Percentiles rank a stretch among this genome's conserved stretches.
Evolutionary conservation across 2,329 filamentous ascomycete species (phyloP).

Genomic region (Leptographium radiaticola): DNA sequence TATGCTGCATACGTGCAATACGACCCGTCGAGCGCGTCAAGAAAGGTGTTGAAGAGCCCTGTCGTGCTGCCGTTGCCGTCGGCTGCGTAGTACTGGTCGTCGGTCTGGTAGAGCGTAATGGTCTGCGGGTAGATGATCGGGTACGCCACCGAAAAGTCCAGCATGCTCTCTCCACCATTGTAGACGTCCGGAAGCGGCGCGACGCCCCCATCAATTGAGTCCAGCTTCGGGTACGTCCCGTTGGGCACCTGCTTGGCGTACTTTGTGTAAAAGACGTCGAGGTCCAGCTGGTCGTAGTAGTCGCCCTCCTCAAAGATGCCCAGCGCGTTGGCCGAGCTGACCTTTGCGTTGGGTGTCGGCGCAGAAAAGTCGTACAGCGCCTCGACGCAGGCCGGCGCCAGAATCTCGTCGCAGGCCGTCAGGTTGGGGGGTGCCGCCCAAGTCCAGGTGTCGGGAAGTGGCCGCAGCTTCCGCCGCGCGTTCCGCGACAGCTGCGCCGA

Average conservation of each 20-base stretch:
- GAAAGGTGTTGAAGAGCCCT: constrained; percentile 21
- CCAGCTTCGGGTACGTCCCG: constrained; percentile 29
- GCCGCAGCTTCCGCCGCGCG: background rate
- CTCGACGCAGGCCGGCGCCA: constrained; percentile 41
- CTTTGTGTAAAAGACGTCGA: constrained; percentile 11
- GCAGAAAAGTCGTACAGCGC: constrained; percentile 20
- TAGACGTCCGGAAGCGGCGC: constrained; percentile 22
- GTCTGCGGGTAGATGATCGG: constrained; percentile 36
- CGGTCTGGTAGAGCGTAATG: constrained; percentile 17
- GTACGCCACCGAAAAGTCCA: constrained; percentile 32
- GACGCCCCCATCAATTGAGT: constrained; percentile 31
- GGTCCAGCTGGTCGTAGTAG: constrained; percentile 12
- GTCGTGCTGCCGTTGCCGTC: constrained; percentile 2
- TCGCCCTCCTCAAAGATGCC: constrained; percentile 13
- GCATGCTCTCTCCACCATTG: constrained; percentile 17
- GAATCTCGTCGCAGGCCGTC: constrained; percentile 33
- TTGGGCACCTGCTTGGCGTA: constrained; percentile 17
- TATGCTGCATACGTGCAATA: constrained; percentile 34
- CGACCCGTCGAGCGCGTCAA: constrained; percentile 33
- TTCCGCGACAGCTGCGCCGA: background rate
- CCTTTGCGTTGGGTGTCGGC: background rate
- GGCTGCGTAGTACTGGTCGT: constrained; percentile 12
- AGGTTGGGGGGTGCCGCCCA: constrained; percentile 5
- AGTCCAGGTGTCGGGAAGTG: background rate
- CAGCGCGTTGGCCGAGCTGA: constrained; percentile 6